phyloP scores from a whole-genome alignment of 1,139 yeast species.

The Candida labiduridarum region DNA sequence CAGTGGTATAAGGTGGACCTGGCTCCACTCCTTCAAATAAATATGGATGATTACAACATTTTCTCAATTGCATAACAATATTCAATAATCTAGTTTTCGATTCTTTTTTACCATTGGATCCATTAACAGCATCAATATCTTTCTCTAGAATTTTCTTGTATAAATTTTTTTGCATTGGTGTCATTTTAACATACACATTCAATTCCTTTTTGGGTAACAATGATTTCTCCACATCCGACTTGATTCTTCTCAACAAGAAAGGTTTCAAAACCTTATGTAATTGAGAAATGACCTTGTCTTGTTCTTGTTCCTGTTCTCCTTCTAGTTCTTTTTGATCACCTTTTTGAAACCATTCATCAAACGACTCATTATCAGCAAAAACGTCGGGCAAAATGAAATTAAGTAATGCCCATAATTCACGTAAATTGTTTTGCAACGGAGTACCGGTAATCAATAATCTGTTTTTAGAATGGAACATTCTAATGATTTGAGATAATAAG shows the following conservation, averaged over 20 bases:
- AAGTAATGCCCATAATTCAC: constrained; percentile 79
- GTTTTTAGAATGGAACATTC: constrained; percentile 71
- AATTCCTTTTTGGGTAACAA: constrained; percentile 73
- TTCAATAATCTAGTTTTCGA: constrained; percentile 73
- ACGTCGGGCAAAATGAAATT: constrained; percentile 78
- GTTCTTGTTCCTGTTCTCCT: too few relatives aligned
- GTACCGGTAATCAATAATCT: constrained; percentile 79
- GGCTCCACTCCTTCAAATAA: constrained; percentile 87
- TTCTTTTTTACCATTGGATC: constrained; percentile 75
- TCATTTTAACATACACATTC: constrained; percentile 72
- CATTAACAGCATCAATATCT: constrained; percentile 83
- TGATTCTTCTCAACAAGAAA: constrained; percentile 71
- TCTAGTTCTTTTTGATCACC: constrained; percentile 26
- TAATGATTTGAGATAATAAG: constrained; percentile 69
- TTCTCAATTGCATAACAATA: constrained; percentile 81
- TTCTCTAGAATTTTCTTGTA: constrained; percentile 74
- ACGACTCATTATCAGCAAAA: constrained; percentile 71
- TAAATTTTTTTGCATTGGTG: constrained; percentile 77
- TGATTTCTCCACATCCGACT: constrained; percentile 78
- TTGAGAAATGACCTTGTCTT: constrained; percentile 71
- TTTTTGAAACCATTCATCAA: constrained; percentile 69
- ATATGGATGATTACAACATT: constrained; percentile 84
- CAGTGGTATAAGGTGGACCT: constrained; percentile 84
- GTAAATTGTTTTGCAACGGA: constrained; percentile 76
- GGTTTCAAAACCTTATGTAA: constrained; percentile 86